Percentiles rank a stretch among this genome's conserved stretches.
phyloP scores from a whole-genome alignment of 140 eudicot genomes.

The Erigeron philadelphicus region DNA sequence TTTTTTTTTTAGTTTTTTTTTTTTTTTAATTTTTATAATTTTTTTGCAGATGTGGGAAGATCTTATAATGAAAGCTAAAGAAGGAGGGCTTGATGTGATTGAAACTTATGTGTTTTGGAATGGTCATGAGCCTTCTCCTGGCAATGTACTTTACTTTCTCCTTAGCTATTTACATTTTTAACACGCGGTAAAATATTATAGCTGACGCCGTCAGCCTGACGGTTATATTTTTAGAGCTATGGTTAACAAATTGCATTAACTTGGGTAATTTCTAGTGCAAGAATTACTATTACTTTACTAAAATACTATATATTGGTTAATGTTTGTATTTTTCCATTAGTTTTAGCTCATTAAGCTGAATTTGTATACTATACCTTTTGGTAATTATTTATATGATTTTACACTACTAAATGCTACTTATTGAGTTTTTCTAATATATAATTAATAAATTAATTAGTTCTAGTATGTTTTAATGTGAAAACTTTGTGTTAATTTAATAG shows the following conservation, averaged over 20 bases:
- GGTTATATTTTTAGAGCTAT: no score
- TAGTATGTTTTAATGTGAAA: not conserved
- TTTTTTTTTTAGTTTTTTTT: conserved; percentile 3
- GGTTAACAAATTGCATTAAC: no score
- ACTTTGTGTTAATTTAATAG: not conserved
- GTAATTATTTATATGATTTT: not conserved
- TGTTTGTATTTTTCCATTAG: not conserved
- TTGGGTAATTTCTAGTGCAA: conserved; percentile 7
- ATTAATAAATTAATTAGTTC: not conserved
- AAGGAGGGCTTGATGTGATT: conserved; percentile 65
- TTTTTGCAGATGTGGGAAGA: conserved; percentile 72
- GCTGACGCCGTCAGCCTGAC: no score
- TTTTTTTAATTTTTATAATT: no score
- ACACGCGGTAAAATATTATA: no score
- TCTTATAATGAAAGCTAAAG: conserved; percentile 66
- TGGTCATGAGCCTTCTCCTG: conserved; percentile 70
- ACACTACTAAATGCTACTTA: not conserved
- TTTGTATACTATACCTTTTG: not conserved
- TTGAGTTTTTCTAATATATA: not conserved
- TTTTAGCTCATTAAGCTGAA: not conserved
- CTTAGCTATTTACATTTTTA: not conserved
- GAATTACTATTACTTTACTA: no score
- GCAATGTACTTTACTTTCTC: conserved; percentile 38
- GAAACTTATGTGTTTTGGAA: conserved; percentile 75
- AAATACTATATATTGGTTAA: not conserved